Evolutionary conservation across 176 grass and related monocot species (phyloP).

Genomic region (Tillandsia fasciculata): DNA sequence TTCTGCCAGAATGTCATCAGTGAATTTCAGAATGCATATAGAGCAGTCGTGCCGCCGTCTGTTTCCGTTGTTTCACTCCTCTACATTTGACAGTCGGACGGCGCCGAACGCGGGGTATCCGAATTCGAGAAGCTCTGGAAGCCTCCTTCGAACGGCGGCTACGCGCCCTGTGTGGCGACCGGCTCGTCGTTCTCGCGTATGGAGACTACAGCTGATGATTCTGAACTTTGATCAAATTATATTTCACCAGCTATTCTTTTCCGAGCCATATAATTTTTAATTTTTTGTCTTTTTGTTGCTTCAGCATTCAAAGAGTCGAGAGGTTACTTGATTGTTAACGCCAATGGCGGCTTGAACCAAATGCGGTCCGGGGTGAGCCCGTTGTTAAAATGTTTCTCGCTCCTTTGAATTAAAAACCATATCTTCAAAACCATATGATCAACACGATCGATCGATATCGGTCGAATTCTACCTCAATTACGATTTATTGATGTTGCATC

Average conservation of each 20-base stretch:
- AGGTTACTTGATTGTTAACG: conserved; percentile 70
- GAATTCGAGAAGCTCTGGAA: conserved; percentile 51
- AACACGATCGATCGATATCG: too few species aligned
- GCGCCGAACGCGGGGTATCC: conserved; percentile 9
- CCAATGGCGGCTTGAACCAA: conserved; percentile 97
- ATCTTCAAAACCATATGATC: too few species aligned
- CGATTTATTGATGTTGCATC: too few species aligned
- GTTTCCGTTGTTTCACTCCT: conserved; percentile 26
- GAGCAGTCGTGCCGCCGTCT: conserved; percentile 12
- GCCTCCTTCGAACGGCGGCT: conserved; percentile 37
- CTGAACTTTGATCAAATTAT: not conserved
- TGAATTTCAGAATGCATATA: conserved; percentile 1
- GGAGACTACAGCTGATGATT: not conserved
- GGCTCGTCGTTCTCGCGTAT: conserved; percentile 38
- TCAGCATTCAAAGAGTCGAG: conserved; percentile 48
- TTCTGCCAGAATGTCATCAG: conserved; percentile 28
- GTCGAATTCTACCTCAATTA: too few species aligned
- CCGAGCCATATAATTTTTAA: not conserved
- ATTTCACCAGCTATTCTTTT: not conserved
- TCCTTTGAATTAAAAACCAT: not conserved
- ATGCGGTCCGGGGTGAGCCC: conserved; percentile 86
- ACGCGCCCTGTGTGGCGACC: conserved; percentile 47
- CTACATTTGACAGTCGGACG: conserved; percentile 73
- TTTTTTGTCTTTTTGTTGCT: not conserved
- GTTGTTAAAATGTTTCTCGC: not conserved